Evolutionary conservation across 495 filamentous ascomycete species (phyloP).

Genomic region (Penicillium fimorum): DNA sequence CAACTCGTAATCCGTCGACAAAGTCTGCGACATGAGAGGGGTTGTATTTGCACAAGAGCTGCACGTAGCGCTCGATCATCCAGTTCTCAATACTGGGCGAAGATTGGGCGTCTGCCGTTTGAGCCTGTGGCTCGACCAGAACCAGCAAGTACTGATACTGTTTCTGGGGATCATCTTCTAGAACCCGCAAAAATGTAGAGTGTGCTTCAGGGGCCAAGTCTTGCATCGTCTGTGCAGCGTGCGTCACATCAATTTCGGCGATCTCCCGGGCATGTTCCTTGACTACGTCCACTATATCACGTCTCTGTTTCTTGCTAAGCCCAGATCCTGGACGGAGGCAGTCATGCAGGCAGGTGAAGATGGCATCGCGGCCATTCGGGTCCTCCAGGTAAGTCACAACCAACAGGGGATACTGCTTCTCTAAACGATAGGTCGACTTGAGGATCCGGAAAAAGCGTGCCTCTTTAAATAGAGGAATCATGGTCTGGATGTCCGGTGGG

Average conservation of each 20-base stretch:
- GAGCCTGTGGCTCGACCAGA: constrained; percentile 65
- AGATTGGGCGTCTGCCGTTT: constrained; percentile 37
- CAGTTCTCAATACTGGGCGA: constrained; percentile 33
- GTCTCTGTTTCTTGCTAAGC: constrained; percentile 69
- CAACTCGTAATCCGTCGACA: constrained; percentile 72
- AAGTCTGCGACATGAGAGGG: constrained; percentile 81
- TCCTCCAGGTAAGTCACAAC: constrained; percentile 86
- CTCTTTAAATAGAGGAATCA: constrained; percentile 74
- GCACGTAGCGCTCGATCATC: constrained; percentile 84
- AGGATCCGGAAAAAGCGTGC: constrained; percentile 92
- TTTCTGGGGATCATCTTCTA: constrained; percentile 58
- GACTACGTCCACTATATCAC: constrained; percentile 72
- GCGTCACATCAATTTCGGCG: constrained; percentile 63
- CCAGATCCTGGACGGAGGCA: constrained; percentile 72
- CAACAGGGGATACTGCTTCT: constrained; percentile 77
- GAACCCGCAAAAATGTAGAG: constrained; percentile 59
- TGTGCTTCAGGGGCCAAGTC: constrained; percentile 69
- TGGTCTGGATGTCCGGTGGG: constrained; percentile 70
- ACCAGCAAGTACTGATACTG: constrained; percentile 79
- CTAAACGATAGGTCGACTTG: constrained; percentile 79
- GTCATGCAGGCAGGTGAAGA: constrained; percentile 79
- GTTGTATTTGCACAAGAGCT: constrained; percentile 83
- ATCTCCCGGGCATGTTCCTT: constrained; percentile 66
- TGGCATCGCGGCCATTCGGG: constrained; percentile 62
- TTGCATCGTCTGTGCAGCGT: constrained; percentile 68